phyloP scores from a whole-genome alignment of 192 early-diverging fungal species.

The Gaertneriomyces semiglobifer region DNA sequence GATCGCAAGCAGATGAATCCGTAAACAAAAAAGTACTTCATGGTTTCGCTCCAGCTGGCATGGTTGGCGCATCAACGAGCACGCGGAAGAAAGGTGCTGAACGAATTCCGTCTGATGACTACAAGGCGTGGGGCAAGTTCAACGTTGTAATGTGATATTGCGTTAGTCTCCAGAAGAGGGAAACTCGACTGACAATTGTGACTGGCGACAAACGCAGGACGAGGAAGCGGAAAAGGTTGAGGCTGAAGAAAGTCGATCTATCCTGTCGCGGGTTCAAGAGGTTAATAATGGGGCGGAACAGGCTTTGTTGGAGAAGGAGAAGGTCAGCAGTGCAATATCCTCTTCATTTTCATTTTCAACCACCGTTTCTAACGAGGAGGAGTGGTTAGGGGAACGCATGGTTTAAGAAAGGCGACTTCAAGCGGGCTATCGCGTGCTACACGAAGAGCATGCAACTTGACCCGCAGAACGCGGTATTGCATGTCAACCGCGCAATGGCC shows the following conservation, averaged over 20 bases:
- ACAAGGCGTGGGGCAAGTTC: constrained; percentile 46
- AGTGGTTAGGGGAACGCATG: constrained; percentile 45
- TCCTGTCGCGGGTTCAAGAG: neutral
- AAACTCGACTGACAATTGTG: neutral
- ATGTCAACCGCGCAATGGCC: constrained; percentile 80
- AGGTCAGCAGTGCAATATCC: constrained; percentile 21
- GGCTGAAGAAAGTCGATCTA: neutral
- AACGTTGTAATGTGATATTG: constrained; percentile 32
- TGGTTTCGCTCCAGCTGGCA: constrained; percentile 1
- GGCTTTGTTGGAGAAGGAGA: constrained; percentile 50
- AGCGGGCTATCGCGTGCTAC: constrained; percentile 41
- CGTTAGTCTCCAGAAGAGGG: neutral
- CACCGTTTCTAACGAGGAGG: neutral
- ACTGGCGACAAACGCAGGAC: constrained; percentile 15
- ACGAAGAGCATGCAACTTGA: constrained; percentile 61
- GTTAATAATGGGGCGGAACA: constrained; percentile 28
- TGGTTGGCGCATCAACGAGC: constrained; percentile 6
- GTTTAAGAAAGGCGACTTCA: constrained; percentile 48
- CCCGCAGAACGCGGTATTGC: constrained; percentile 53
- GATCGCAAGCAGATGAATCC: neutral
- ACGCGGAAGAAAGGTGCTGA: neutral
- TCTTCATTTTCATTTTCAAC: neutral
- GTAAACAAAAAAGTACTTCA: neutral
- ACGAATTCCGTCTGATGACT: constrained; percentile 31
- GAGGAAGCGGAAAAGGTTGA: constrained; percentile 32